Percentiles rank a stretch among this genome's conserved stretches.
Conservation (phyloP, 2,329 filamentous ascomycete genomes). For the Verticillium isaacii region DNA sequence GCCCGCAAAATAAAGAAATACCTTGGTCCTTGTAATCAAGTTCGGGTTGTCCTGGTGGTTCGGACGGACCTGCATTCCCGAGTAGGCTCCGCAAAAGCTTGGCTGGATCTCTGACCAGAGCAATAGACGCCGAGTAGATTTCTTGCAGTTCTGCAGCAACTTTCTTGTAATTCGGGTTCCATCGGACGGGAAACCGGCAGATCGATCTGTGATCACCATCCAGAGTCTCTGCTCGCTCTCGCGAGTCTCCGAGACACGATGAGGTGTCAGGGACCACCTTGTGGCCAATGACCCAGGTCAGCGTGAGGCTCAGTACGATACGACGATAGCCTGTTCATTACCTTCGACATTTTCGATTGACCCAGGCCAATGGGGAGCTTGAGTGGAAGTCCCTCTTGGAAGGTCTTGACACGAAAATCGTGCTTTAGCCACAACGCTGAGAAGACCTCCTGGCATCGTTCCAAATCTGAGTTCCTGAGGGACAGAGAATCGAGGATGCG, state of each 20-base stretch:
- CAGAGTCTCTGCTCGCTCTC: conserved; percentile 13
- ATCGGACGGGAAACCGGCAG: conserved; percentile 8
- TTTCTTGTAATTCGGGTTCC: conserved; percentile 10
- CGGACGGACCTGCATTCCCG: no score
- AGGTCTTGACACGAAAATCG: conserved; percentile 15
- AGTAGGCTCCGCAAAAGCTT: no score
- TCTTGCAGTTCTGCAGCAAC: conserved; percentile 4
- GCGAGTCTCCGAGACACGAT: conserved; percentile 9
- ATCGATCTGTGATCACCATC: conserved; percentile 14
- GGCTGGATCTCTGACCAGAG: no score
- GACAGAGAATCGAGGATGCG: conserved; percentile 8
- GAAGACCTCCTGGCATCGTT: conserved; percentile 13
- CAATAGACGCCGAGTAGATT: neutral
- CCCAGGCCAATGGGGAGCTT: conserved; percentile 7
- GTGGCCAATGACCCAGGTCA: neutral
- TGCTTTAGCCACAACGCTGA: conserved; percentile 11
- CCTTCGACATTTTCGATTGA: conserved; percentile 1
- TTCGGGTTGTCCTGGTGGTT: no score
- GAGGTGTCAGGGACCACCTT: conserved; percentile 15
- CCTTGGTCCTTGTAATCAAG: no score
- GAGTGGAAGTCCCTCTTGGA: conserved; percentile 13
- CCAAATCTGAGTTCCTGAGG: conserved; percentile 10
- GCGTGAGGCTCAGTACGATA: neutral
- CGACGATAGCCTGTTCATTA: no score
- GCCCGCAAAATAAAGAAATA: no score